Conservation (phyloP, 306 rosid genomes). For the Sophora flavescens region DNA sequence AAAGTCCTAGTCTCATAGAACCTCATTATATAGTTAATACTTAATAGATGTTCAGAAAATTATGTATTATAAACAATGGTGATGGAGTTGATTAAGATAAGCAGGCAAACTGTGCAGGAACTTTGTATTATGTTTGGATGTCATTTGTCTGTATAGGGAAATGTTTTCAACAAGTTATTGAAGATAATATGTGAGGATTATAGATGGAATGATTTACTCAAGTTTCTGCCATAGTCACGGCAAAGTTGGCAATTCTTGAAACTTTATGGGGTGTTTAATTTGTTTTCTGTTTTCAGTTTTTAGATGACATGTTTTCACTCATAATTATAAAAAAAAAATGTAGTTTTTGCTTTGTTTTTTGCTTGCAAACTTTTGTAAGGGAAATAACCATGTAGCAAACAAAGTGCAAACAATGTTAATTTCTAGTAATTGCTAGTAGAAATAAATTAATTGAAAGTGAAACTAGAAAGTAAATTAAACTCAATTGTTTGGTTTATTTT, state of each 20-base stretch:
- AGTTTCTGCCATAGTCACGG: neutral
- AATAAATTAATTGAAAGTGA: too few relatives aligned
- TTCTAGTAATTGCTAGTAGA: too few relatives aligned
- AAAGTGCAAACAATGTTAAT: too few relatives aligned
- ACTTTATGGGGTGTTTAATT: neutral
- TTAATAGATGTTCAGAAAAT: conserved; percentile 23
- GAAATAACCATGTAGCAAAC: too few relatives aligned
- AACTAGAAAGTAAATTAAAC: too few relatives aligned
- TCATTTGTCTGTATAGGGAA: conserved; percentile 34
- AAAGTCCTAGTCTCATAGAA: conserved; percentile 36
- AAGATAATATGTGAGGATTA: conserved; percentile 27
- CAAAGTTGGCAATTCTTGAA: conserved; percentile 5
- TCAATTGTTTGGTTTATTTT: too few relatives aligned
- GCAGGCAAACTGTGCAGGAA: conserved; percentile 35
- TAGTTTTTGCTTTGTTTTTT: too few relatives aligned
- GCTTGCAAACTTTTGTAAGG: too few relatives aligned
- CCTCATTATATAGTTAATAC: conserved; percentile 34
- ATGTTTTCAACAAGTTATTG: conserved; percentile 9
- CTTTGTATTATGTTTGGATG: conserved; percentile 43
- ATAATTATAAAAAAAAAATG: too few relatives aligned
- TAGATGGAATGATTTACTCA: neutral
- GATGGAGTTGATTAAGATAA: neutral
- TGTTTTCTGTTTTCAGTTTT: neutral
- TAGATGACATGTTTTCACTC: neutral
- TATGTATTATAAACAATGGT: conserved; percentile 19